Base-by-base conservation (phyloP, 805 yeast genomes). In the Wickerhamomyces mucosus region DNA sequence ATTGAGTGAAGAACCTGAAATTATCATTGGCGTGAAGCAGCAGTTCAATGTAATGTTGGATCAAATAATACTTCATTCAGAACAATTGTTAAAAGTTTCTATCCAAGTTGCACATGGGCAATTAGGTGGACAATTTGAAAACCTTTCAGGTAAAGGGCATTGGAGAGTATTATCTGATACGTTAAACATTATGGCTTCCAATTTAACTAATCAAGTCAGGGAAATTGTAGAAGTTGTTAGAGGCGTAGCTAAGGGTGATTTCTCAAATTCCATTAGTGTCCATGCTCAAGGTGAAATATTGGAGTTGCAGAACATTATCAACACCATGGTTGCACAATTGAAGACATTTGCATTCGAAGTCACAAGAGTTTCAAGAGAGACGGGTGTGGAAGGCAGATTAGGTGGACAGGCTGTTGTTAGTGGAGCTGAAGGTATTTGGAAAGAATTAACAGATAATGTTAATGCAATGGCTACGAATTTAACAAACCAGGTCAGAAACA, bases 281-380 rank as follows among this genome's bases (percentile, higher is more conserved):
- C 89, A 83, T 55, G 95, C 94, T 7, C 94, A 84, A 53, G 95
- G 95, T 29, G 95, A 83, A 58, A 84, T 83, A 40, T 62, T 81
- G 36, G 89, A 80, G 45, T 66, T 84, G 39, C 94, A 83, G 53
- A 80, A 79, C 61, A 84, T 94, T 7, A 83, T 83, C 47, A 84
- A 84, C 51, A 74, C 86, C 37, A 84, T 84, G 95, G 95, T 84
- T 65, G 94, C 80, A 48, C 76, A 88, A 28, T 68, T 84, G 50
- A 89, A 82, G 51, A 77, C 83, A 29, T 84, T 84, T 54, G 94
- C 94, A 5, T 72, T 78, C 14, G 95, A 84, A 56, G 95, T 84
- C 33, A 80, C 94, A 1, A 70, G 86, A 48, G 94, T 84, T 24
- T 94, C 95, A 9, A 75, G 84, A 43, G 95, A 84, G 61, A 94